Conservation (phyloP, 2,329 filamentous ascomycete species). For the Simplicillium sp. region DNA sequence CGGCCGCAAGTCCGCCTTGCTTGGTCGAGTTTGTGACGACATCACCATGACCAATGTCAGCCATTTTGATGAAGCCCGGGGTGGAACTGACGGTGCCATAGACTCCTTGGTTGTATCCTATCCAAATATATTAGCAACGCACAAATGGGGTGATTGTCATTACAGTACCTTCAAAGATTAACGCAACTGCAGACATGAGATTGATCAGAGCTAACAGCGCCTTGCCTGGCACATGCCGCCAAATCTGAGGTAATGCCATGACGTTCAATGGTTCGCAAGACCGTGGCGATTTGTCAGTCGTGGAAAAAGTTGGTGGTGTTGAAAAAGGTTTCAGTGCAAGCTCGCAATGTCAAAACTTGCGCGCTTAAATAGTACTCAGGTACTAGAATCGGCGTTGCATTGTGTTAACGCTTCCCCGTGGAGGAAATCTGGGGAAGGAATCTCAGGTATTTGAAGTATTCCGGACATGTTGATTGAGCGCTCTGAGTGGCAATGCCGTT, state of each 20-base stretch:
- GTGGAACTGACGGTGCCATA: constrained; percentile 39
- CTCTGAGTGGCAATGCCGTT: neutral
- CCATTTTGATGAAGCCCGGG: constrained; percentile 28
- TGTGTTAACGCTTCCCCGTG: neutral
- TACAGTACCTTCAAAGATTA: constrained; percentile 12
- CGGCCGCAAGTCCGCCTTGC: constrained; percentile 41
- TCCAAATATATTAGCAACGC: constrained; percentile 2
- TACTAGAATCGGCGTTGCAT: neutral
- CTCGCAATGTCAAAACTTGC: neutral
- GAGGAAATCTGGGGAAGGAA: neutral
- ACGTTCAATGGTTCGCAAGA: no score
- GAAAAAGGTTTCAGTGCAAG: neutral
- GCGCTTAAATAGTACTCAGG: neutral
- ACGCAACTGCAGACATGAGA: constrained; percentile 11
- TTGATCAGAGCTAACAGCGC: constrained; percentile 11
- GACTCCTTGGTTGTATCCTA: constrained; percentile 46
- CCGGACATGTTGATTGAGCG: neutral
- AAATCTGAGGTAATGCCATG: constrained; percentile 10
- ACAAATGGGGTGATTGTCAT: neutral
- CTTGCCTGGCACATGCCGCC: constrained; percentile 13
- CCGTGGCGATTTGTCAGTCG: neutral
- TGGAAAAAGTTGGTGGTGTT: neutral
- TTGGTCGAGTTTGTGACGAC: constrained; percentile 36
- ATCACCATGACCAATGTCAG: constrained; percentile 36
- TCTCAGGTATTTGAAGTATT: neutral